A percentile compares a stretch with the other conserved stretches of the same genome.
These are phyloP conservation scores for Mycocentrospora acerina DNA, from an alignment of 2,329 filamentous ascomycete species.

Conservation along the genomic window DNA sequence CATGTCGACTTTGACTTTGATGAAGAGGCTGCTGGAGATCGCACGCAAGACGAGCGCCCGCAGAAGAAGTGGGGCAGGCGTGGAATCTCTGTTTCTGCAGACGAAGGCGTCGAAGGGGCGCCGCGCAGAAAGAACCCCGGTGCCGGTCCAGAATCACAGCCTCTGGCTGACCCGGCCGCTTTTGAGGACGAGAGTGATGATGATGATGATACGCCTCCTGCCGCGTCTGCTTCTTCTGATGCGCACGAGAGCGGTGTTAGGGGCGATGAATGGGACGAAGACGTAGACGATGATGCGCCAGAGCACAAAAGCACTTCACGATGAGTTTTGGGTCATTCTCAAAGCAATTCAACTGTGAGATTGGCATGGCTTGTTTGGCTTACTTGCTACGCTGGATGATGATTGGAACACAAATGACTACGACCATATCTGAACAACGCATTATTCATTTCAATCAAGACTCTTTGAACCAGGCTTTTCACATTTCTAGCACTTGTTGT, in stretches of 20 bases:
- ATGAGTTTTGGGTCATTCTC: background rate
- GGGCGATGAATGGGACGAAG: conserved; percentile 44
- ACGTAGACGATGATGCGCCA: conserved; percentile 37
- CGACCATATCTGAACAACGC: no score
- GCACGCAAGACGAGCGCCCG: conserved; percentile 14
- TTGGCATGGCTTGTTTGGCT: no score
- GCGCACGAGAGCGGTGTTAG: conserved; percentile 35
- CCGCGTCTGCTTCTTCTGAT: conserved; percentile 11
- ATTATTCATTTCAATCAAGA: no score
- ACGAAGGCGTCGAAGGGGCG: conserved; percentile 51
- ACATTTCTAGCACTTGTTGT: no score
- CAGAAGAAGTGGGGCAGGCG: conserved; percentile 58
- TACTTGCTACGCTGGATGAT: no score
- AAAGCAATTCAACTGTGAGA: no score
- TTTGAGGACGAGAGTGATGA: conserved; percentile 52
- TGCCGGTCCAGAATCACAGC: conserved; percentile 34
- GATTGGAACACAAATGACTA: no score
- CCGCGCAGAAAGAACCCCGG: conserved; percentile 22
- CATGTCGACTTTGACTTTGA: conserved; percentile 53
- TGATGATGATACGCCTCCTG: conserved; percentile 42
- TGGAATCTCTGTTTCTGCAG: conserved; percentile 62
- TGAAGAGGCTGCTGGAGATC: conserved; percentile 56
- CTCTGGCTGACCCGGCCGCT: conserved; percentile 48
- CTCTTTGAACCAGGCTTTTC: no score
- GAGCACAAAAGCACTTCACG: conserved; percentile 21